Evolutionary conservation across 768 basidiomycete species (phyloP), one percentile per base, ranked within the genome.

Genomic region (Lentinula lateritia): DNA sequence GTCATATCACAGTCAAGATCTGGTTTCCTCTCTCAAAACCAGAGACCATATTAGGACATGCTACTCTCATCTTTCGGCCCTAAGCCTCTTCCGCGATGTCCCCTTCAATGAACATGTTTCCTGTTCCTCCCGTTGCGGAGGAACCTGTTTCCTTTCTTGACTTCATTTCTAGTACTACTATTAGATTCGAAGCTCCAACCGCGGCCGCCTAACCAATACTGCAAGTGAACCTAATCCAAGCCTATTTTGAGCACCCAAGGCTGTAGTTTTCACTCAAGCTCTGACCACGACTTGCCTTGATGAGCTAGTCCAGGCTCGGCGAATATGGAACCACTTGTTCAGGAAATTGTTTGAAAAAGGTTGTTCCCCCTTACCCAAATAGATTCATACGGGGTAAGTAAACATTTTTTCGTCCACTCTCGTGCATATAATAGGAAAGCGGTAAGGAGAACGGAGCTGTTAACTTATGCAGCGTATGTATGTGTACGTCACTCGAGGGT

Each of bases 401-500:
- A 48, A n/a, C 46, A 48, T 48, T 48, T 23, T 23, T 23, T 8
- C 20, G 10, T 48, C 46, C 20, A 48, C 46, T 48, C 46, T 48
- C 20, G 46, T 48, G 46, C 20, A 48, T 48, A 48, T 48, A 39
- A 48, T 48, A 48, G 18, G 20, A 48, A 48, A 48, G 46, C 46
- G 46, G 46, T 48, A 48, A 48, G 46, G 46, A 48, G 46, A 7
- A n/a, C 45, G n/a, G 16, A 16, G 45, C 45, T 46, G 45, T 52
- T 15, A 48, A 36, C n/a, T 10, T 20, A 54, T n/a, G 36, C 34
- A 20, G 53, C 38, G 20, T 23, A 48, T 43, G 15, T 43, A 52
- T n/a, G 53, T 23, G 34, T 54, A 54, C 53, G 53, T 54, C 39
- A 54, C 36, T 54, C 53, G 53, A 54, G 53, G 53, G 53, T 41